Conservation (phyloP, 768 basidiomycete genomes). For the Amyloporia xantha region DNA sequence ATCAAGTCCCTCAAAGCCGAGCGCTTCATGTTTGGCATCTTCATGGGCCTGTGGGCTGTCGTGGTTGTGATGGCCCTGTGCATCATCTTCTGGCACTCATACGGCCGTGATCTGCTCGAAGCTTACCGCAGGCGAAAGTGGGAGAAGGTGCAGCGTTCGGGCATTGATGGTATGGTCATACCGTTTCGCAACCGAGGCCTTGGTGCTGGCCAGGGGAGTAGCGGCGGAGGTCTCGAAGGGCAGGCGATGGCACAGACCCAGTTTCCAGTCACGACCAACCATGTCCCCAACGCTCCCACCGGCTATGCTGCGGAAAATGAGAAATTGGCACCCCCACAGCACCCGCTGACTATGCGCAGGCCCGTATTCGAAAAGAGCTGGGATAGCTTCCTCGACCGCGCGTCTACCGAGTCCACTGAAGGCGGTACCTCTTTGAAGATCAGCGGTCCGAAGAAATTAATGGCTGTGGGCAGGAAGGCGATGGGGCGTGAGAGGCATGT, state of each 20-base stretch:
- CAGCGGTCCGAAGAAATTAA: constrained; percentile 32
- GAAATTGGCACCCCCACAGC: neutral
- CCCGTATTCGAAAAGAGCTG: constrained; percentile 35
- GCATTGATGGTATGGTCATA: constrained; percentile 36
- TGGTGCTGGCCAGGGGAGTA: neutral
- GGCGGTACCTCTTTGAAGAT: constrained; percentile 14
- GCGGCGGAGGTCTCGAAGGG: neutral
- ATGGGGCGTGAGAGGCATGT: constrained; percentile 13
- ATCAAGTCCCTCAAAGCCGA: constrained; percentile 69
- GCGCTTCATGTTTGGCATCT: constrained; percentile 75
- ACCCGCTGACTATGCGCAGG: constrained; percentile 17
- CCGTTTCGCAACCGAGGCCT: constrained; percentile 7
- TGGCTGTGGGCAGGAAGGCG: constrained; percentile 39
- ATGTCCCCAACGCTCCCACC: too few relatives aligned
- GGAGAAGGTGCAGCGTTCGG: constrained; percentile 44
- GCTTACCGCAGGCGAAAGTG: constrained; percentile 42
- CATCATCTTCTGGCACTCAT: constrained; percentile 70
- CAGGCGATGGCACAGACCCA: constrained; percentile 22
- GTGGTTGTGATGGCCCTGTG: constrained; percentile 76
- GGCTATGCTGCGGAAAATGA: neutral
- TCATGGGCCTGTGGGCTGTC: constrained; percentile 77
- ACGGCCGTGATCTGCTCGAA: constrained; percentile 42
- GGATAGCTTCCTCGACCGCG: constrained; percentile 37
- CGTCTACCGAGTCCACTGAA: constrained; percentile 1
- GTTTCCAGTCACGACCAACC: constrained; percentile 25